phyloP scores from a whole-genome alignment of 495 filamentous ascomycete genomes.

The Hypoxylon subgilvum region DNA sequence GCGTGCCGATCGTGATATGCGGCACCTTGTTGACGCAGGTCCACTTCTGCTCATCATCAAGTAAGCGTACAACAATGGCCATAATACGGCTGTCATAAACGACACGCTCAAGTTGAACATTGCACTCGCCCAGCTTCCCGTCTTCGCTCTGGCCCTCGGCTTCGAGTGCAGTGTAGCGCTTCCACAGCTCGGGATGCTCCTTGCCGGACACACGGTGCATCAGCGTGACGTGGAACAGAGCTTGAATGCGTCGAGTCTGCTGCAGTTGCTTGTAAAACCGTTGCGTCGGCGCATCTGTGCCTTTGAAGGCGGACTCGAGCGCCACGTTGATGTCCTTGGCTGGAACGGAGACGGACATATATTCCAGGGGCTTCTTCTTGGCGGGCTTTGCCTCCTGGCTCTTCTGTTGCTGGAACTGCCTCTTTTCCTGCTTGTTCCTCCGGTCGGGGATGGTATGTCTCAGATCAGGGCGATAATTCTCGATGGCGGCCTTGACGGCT shows the following conservation, averaged over 20 bases:
- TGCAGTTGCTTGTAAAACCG: constrained; percentile 79
- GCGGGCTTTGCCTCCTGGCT: constrained; percentile 32
- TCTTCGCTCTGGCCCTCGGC: constrained; percentile 45
- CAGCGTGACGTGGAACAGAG: constrained; percentile 90
- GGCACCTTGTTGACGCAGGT: constrained; percentile 77
- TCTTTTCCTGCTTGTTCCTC: constrained; percentile 47
- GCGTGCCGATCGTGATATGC: constrained; percentile 89
- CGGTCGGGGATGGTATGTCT: constrained; percentile 70
- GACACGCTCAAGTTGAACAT: constrained; percentile 62
- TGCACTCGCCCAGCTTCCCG: constrained; percentile 52
- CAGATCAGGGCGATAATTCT: constrained; percentile 77
- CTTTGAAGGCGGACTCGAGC: constrained; percentile 72
- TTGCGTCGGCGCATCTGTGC: constrained; percentile 52
- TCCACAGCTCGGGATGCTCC: constrained; percentile 71
- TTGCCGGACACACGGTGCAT: constrained; percentile 74
- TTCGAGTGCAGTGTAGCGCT: constrained; percentile 62
- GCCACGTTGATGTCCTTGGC: constrained; percentile 61
- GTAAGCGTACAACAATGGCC: constrained; percentile 80
- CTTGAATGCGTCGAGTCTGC: constrained; percentile 73
- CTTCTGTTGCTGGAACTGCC: constrained; percentile 48
- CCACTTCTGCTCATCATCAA: constrained; percentile 59
- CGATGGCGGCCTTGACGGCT: constrained; percentile 77
- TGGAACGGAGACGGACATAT: constrained; percentile 74
- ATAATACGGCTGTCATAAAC: constrained; percentile 85
- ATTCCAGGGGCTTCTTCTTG: constrained; percentile 72